Evolutionary conservation across 768 basidiomycete genomes (phyloP).

Genomic region (Russula foetens): DNA sequence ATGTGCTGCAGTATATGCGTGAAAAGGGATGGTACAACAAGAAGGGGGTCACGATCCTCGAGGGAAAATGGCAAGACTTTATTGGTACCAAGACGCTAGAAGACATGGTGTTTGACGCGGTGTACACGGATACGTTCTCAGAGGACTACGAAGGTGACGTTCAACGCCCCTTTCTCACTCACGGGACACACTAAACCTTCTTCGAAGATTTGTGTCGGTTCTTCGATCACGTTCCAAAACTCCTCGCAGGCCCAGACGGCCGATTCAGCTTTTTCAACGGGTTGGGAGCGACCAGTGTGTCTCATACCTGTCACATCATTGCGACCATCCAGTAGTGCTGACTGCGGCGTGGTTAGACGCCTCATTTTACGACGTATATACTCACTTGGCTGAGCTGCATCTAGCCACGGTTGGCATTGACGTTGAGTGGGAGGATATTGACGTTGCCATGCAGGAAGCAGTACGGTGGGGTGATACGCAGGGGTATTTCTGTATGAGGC

Average conservation of each 20-base stretch:
- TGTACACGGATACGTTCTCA: slow-evolving; percentile 93
- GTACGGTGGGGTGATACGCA: slow-evolving; percentile 71
- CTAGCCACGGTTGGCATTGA: slow-evolving; percentile 74
- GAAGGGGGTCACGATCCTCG: slow-evolving; percentile 67
- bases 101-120: slow-evolving; percentile 65
- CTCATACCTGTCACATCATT: background rate
- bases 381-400: slow-evolving; percentile 76
- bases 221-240: slow-evolving; percentile 70
- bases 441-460: slow-evolving; percentile 47
- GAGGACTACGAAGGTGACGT: slow-evolving; percentile 67
- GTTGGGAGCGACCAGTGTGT: slow-evolving; percentile 80
- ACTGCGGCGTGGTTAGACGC: slow-evolving; percentile 44
- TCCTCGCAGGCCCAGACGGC: slow-evolving; percentile 68
- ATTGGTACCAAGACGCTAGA: slow-evolving; percentile 52
- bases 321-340: background rate
- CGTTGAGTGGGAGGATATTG: slow-evolving; percentile 76
- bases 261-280: slow-evolving; percentile 96
- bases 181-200: background rate
- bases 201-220: slow-evolving; percentile 60
- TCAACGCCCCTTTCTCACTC: background rate
- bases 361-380: slow-evolving; percentile 88
- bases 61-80: slow-evolving; percentile 93
- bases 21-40: slow-evolving; percentile 70
- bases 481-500: slow-evolving; percentile 68
- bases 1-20: slow-evolving; percentile 80